phyloP scores from a whole-genome alignment of 768 basidiomycete genomes.

The Heimioporus sp. region DNA sequence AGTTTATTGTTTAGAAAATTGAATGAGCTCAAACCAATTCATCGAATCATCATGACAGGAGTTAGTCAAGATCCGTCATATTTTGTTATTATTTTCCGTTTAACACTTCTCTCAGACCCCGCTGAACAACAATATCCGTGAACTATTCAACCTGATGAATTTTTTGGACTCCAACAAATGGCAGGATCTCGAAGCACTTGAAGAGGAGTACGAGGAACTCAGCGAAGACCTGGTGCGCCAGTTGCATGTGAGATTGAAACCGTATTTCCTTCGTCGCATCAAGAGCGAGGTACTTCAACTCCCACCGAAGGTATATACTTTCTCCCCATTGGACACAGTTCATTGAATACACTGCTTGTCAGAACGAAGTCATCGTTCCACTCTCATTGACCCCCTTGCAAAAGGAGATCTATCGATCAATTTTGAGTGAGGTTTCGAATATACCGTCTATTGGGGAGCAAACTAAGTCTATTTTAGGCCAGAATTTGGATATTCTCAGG shows the following conservation, averaged over 20 bases:
- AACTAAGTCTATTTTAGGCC: slow-evolving; percentile 42
- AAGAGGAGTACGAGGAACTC: slow-evolving; percentile 72
- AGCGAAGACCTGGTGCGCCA: slow-evolving; percentile 78
- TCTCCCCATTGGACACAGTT: background rate
- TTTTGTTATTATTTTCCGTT: background rate
- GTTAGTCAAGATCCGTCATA: slow-evolving; percentile 37
- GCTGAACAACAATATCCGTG: slow-evolving; percentile 94
- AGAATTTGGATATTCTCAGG: slow-evolving; percentile 66
- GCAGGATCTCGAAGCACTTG: slow-evolving; percentile 71
- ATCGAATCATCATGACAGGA: slow-evolving; percentile 89
- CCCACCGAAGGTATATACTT: slow-evolving; percentile 75
- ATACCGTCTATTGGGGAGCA: slow-evolving; percentile 12
- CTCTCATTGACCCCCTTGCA: slow-evolving; percentile 86
- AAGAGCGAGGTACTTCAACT: slow-evolving; percentile 91
- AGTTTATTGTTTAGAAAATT: slow-evolving; percentile 81
- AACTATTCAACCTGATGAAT: slow-evolving; percentile 96
- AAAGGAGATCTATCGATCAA: slow-evolving; percentile 83
- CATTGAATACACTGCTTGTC: slow-evolving; percentile 4
- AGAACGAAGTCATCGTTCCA: slow-evolving; percentile 93
- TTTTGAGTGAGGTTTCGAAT: slow-evolving; percentile 55
- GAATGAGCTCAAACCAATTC: slow-evolving; percentile 72
- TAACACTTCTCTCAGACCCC: slow-evolving; percentile 59
- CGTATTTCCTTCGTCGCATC: slow-evolving; percentile 90
- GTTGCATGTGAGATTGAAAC: slow-evolving; percentile 74
- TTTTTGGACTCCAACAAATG: slow-evolving; percentile 83